These are phyloP conservation scores for Stephanodiscus triporus DNA, from an alignment of 108 stramenopile genomes.

Conservation along the genomic window DNA sequence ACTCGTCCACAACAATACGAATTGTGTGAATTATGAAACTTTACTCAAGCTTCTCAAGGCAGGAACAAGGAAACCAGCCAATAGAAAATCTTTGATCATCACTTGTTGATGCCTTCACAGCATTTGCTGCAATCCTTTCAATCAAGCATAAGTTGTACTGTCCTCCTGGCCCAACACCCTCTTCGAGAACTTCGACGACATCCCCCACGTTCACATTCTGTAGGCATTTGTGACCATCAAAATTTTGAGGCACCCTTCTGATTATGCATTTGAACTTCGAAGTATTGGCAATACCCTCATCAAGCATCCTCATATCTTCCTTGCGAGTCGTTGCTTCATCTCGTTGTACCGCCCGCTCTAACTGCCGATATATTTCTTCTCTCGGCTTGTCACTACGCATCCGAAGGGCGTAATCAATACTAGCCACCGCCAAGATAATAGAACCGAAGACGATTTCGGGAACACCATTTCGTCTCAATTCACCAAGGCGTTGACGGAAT, in stretches of 20 bases:
- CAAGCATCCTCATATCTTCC: slow-evolving; percentile 13
- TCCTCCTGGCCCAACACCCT: slow-evolving; percentile 70
- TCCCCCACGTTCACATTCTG: slow-evolving; percentile 65
- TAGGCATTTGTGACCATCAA: slow-evolving; percentile 59
- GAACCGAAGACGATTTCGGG: slow-evolving; percentile 47
- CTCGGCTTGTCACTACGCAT: slow-evolving; percentile 25
- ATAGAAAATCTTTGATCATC: slow-evolving; percentile 39
- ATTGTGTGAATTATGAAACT: no score
- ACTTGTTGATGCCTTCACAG: slow-evolving; percentile 1
- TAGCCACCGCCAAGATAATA: slow-evolving; percentile 27
- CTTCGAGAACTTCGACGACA: slow-evolving; percentile 72
- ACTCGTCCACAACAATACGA: no score
- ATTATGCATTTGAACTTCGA: slow-evolving; percentile 54
- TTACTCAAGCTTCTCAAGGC: slow-evolving; percentile 50
- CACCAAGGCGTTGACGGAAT: slow-evolving; percentile 23
- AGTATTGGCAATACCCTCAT: slow-evolving; percentile 9
- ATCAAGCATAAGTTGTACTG: slow-evolving; percentile 79
- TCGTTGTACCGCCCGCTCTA: slow-evolving; percentile 28
- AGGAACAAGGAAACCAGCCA: slow-evolving; percentile 82
- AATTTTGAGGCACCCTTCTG: slow-evolving; percentile 38
- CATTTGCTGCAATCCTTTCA: background rate
- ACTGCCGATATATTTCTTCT: slow-evolving; percentile 15
- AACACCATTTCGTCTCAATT: slow-evolving; percentile 38
- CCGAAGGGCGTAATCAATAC: slow-evolving; percentile 44
- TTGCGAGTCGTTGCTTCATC: slow-evolving; percentile 31